Evolutionary conservation across 78 protist genomes (phyloP).

Genomic region (Dictyostelium discoideum): DNA sequence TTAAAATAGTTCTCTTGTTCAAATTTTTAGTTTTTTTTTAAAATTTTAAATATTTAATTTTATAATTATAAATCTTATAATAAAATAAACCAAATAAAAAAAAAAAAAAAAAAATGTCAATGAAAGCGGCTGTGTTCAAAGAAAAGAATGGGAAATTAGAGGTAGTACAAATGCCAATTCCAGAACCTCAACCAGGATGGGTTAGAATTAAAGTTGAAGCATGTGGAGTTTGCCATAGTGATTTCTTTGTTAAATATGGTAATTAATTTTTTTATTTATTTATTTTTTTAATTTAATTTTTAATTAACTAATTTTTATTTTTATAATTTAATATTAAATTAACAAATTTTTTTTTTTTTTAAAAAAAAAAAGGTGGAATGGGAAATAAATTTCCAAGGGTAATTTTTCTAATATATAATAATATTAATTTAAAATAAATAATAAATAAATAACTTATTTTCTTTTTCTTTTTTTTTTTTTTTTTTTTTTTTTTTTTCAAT

Average conservation of each 20-base stretch:
- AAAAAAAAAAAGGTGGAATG: neutral
- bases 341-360: neutral
- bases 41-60: too few species aligned
- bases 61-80: too few species aligned
- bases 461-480: neutral
- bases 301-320: too few species aligned
- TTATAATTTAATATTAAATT: neutral
- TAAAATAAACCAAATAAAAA: too few species aligned
- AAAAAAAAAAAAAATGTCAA: neutral
- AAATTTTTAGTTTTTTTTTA: too few species aligned
- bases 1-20: too few species aligned
- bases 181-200: constrained; percentile 27
- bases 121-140: constrained; percentile 8
- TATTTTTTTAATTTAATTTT: too few species aligned
- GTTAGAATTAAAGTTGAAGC: constrained; percentile 73
- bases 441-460: neutral
- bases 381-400: constrained; percentile 49
- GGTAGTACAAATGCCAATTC: constrained; percentile 29
- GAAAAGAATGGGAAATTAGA: neutral
- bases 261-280: neutral
- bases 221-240: constrained; percentile 86
- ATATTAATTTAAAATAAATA: too few species aligned
- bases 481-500: too few species aligned
- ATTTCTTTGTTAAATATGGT: constrained; percentile 1
- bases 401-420: neutral